phyloP scores from a whole-genome alignment of 2,329 filamentous ascomycete species.

The Celoporthe dispersa region DNA sequence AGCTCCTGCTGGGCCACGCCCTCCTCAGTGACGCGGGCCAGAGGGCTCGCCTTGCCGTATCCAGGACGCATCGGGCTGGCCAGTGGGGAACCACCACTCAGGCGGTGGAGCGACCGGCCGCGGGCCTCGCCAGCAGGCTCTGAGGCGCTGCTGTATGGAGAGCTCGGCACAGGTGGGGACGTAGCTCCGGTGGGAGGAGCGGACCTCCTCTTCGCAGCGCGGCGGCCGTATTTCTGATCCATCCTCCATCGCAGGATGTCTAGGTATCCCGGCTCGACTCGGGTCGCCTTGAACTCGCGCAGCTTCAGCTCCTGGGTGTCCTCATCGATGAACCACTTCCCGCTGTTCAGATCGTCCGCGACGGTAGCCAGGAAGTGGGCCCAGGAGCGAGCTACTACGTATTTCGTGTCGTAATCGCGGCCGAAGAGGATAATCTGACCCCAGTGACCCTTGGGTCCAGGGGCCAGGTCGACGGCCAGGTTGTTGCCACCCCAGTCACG shows the following conservation, averaged over 20 bases:
- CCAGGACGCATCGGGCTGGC: slow-evolving; percentile 68
- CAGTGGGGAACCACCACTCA: slow-evolving; percentile 66
- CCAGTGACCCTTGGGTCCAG: slow-evolving; percentile 88
- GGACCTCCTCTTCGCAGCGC: slow-evolving; percentile 59
- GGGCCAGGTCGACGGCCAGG: slow-evolving; percentile 88
- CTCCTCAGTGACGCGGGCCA: slow-evolving; percentile 78
- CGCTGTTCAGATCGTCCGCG: slow-evolving; percentile 87
- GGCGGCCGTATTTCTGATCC: slow-evolving; percentile 91
- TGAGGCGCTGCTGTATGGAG: slow-evolving; percentile 69
- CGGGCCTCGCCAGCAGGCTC: slow-evolving; percentile 64
- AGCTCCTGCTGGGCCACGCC: slow-evolving; percentile 45
- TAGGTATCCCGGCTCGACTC: slow-evolving; percentile 90
- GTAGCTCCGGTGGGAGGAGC: slow-evolving; percentile 45
- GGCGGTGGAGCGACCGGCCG: slow-evolving; percentile 73
- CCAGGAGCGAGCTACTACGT: slow-evolving; percentile 94
- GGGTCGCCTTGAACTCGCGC: slow-evolving; percentile 85
- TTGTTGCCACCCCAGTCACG: slow-evolving; percentile 99
- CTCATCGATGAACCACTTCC: slow-evolving; percentile 91
- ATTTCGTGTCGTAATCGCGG: slow-evolving; percentile 98
- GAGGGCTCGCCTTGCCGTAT: slow-evolving; percentile 70
- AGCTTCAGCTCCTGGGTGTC: slow-evolving; percentile 90
- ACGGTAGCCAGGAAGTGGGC: slow-evolving; percentile 81
- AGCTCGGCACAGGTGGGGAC: slow-evolving; percentile 55
- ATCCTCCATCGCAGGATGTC: slow-evolving; percentile 94
- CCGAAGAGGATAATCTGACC: slow-evolving; percentile 97